Percentiles rank a stretch among this genome's conserved stretches.
Evolutionary conservation across 1,284 basidiomycete genomes (phyloP).

Genomic region (Heliocybe sulcata): DNA sequence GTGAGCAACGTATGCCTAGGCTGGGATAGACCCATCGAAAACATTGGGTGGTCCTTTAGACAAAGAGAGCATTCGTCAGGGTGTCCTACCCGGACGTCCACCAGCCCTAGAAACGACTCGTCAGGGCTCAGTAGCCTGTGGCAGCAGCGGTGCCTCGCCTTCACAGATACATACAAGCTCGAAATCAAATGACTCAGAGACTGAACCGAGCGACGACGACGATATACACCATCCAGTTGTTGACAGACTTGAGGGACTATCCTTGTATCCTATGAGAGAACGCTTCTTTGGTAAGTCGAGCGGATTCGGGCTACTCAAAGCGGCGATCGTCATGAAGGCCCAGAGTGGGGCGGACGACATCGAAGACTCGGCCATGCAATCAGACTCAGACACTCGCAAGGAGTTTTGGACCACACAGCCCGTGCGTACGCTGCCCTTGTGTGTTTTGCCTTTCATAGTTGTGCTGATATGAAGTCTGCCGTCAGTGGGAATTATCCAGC

Average conservation of each 20-base stretch:
- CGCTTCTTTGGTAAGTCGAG: background rate
- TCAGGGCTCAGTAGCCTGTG: background rate
- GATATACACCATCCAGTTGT: background rate
- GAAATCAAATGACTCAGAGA: background rate
- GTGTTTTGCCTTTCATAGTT: background rate
- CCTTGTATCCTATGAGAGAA: background rate
- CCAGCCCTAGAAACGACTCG: background rate
- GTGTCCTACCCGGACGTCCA: background rate
- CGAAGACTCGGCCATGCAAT: background rate
- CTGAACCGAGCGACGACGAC: background rate
- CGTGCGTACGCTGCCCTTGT: background rate
- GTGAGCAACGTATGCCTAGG: background rate
- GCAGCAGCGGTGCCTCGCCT: background rate
- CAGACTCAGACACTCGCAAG: background rate
- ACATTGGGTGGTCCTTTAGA: background rate
- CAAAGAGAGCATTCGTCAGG: background rate
- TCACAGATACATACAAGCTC: background rate
- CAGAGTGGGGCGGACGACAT: background rate
- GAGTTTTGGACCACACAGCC: background rate
- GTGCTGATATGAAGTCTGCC: too few relatives aligned
- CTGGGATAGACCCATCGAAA: background rate
- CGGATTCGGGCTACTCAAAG: background rate
- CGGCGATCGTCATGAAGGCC: background rate
- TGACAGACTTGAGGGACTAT: background rate
- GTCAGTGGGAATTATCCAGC: slow-evolving; percentile 21